Base-by-base conservation (phyloP, 2,329 filamentous ascomycete genomes). In the Tolypocladium album region DNA sequence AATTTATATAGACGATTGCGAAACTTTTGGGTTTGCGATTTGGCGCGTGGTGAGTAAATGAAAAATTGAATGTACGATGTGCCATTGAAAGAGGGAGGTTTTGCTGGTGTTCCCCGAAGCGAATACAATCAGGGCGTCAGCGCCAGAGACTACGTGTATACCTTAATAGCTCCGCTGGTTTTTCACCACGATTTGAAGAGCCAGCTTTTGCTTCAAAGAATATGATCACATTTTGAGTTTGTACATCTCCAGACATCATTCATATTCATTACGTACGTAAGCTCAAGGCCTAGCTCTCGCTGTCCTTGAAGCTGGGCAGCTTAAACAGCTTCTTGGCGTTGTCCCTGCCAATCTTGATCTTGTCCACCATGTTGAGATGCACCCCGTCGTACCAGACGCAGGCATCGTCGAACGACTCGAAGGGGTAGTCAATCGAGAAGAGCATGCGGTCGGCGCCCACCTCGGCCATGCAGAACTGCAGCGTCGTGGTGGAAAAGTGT, bases 401-500 rank as follows among this genome's bases (percentile, higher is more conserved):
- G 15, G 72, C 75, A 58, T 78, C 73, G 11, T 71, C 67, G 36
- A 78, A 77, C 0, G 65, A 74, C 72, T 81, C 80, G 59, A 78
- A 82, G 0, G 80, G 80, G 62, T 82, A 82, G 64, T 82, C 80
- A 3, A 82, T 76, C 1, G 74, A 78, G 66, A 81, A 82, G n/a
- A 82, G 63, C 43, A 82, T 78, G 0, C 80, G 69, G 58, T 82
- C 79, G 6, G 78, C 70, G 9, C 79, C 76, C 36, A 84, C 70
- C 63, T 82, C 75, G 24, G 73, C 71, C 24, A 80, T 72, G 55
- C 76, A 78, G 58, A 76, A 83, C 62, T 82, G 72, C 53, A 84
- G 68, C 0, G 79, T 80, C 1, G 76, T 69, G 0, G 80, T 82
- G 0, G 78, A 82, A 64, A 84, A 84, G 66, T 84, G 78, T 0